Percentiles rank a stretch among this genome's conserved stretches.
phyloP scores from a whole-genome alignment of 441 rosid genomes.

The Biscutella laevigata region DNA sequence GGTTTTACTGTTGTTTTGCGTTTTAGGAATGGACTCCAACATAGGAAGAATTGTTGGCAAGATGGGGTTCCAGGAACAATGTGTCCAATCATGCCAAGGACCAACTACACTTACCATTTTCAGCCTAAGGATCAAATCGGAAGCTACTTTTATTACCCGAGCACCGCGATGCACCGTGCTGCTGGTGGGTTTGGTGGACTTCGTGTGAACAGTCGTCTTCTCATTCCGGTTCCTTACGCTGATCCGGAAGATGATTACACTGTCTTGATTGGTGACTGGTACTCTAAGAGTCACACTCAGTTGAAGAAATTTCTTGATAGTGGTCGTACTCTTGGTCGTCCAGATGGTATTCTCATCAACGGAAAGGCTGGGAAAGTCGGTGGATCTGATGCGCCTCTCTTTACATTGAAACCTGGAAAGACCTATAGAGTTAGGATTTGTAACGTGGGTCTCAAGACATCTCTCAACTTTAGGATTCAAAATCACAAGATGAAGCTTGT shows the following conservation, averaged over 20 bases:
- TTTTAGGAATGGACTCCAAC: constrained; percentile 54
- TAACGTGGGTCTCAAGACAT: constrained; percentile 40
- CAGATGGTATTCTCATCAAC: constrained; percentile 55
- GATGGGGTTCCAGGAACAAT: constrained; percentile 57
- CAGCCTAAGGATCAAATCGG: constrained; percentile 79
- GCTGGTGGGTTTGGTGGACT: constrained; percentile 68
- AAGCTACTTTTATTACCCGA: constrained; percentile 57
- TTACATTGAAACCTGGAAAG: constrained; percentile 58
- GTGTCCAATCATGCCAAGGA: constrained; percentile 54
- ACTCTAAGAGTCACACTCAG: constrained; percentile 37
- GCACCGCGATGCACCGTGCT: constrained; percentile 40
- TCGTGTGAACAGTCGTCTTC: constrained; percentile 50
- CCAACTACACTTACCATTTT: constrained; percentile 52
- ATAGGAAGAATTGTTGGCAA: constrained; percentile 61
- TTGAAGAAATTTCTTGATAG: constrained; percentile 38
- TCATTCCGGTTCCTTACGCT: constrained; percentile 60
- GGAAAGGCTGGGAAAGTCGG: constrained; percentile 41
- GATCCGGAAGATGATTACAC: constrained; percentile 66
- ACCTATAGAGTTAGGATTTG: constrained; percentile 51
- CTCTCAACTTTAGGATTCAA: constrained; percentile 54
- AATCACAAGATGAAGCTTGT: constrained; percentile 47
- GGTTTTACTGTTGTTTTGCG: too few relatives aligned
- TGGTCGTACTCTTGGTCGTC: constrained; percentile 47
- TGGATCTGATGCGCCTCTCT: constrained; percentile 41
- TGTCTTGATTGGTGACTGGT: constrained; percentile 56